Evolutionary conservation across 768 basidiomycete genomes (phyloP), one percentile per base, ranked within the genome.

Genomic region (Amanita pseudoporphyria): DNA sequence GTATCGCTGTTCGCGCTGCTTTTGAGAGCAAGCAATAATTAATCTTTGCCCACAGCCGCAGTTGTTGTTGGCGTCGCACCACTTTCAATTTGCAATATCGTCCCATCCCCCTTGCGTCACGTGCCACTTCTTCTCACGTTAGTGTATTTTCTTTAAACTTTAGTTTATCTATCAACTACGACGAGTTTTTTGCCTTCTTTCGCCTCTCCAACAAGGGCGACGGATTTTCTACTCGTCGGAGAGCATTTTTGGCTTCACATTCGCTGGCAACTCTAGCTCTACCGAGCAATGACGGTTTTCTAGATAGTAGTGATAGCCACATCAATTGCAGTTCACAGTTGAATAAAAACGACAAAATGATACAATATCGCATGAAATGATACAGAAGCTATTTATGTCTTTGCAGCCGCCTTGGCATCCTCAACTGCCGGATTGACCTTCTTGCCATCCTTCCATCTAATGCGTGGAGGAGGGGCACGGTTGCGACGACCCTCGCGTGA

Each of bases 341-440:
- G 38, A n/a, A 10, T 40, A 40, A 18, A 16, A 28, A 28, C 26
- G 26, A 28, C 26, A 28, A 28, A 28, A 28, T 28, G 26, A 28
- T 28, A 28, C 26, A 28, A 7, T 28, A 28, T 4, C 26, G 26
- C 26, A 28, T 28, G 26, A 28, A 7, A 28, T 28, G 26, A 28
- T 28, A 28, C 26, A 28, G 26, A 28, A 28, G n/a, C 26, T 7
- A 28, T 28, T 28, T 73, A 81, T 61, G 78, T 75, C 60, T 81
- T 81, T 42, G 77, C 82, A 67, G 88, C 86, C 47, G 87, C 91
- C 71, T 91, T 87, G 19, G 93, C 93, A 53, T 92, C 93, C 40
- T 82, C 86, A 31, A 96, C 93, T 48, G 93, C 93, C 39, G 91
- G 87, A 74, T 95, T 95, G 68, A 94, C 84, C 77, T 92, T 90